Conservation (phyloP, 495 filamentous ascomycete genomes). For the Jackrogersella minutella region DNA sequence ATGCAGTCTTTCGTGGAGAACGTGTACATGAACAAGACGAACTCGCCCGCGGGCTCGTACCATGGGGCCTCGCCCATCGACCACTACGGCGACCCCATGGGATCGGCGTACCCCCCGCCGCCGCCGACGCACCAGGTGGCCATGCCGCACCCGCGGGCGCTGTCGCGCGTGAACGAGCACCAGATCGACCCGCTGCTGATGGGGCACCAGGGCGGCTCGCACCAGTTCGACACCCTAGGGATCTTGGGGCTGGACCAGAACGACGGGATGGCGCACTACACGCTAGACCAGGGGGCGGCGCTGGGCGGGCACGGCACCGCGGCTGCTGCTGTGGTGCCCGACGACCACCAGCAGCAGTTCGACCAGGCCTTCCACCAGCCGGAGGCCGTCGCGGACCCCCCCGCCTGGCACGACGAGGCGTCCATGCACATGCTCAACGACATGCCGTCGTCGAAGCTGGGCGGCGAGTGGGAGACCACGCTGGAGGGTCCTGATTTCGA, state of each 20-base stretch:
- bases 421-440: conserved; percentile 11
- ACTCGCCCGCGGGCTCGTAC: conserved; percentile 49
- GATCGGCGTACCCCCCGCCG: conserved; percentile 35
- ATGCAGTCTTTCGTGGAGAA: conserved; percentile 42
- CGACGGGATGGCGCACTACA: conserved; percentile 17
- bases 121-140: conserved; percentile 12
- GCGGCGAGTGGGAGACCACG: conserved; percentile 37
- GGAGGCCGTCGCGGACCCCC: not conserved
- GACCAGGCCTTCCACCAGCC: conserved; percentile 33
- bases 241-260: conserved; percentile 23
- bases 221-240: conserved; percentile 24
- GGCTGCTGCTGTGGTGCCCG: not conserved
- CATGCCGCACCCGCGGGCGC: conserved; percentile 23
- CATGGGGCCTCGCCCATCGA: conserved; percentile 44
- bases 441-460: conserved; percentile 12
- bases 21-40: conserved; percentile 52
- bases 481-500: conserved; percentile 44
- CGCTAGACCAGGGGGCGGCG: conserved; percentile 18
- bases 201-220: not conserved
- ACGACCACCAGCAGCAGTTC: conserved; percentile 32
- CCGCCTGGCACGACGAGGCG: conserved; percentile 36
- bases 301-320: conserved; percentile 5
- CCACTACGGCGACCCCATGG: conserved; percentile 38
- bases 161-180: conserved; percentile 19
- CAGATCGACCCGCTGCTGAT: conserved; percentile 40